Base-by-base conservation (phyloP, 2,329 filamentous ascomycete species). In the Venturia aucupariae region DNA sequence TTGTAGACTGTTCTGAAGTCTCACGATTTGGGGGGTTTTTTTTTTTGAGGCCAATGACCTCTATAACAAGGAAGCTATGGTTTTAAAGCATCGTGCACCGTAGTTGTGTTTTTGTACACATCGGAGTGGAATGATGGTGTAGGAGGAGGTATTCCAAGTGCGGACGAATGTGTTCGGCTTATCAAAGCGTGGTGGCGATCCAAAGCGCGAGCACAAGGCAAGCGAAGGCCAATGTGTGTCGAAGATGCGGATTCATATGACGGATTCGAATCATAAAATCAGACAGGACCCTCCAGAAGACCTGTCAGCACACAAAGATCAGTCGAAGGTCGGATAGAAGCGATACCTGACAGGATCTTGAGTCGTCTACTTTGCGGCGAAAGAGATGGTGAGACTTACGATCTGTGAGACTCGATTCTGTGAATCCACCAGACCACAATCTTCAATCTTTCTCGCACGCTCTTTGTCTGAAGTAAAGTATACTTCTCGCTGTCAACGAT, bases 401-500 rank as follows among this genome's bases (percentile, higher is more conserved):
- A 90, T 78, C 85, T 80, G 68, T 83, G 84, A 61, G 80, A 80
- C 72, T 92, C 86, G 75, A 90, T 86, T 71, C 88, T 83, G 65
- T 84, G 77, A 66, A 93, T 88, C 92, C 92, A 96, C 48, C 78
- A 78, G 61, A 88, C 90, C 66, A 90, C 90, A 61, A 96, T 88
- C 78, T 96, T 95, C 64, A 96, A 75, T 65, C 92, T 81, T 71
- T 92, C 86, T 66, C 92, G 81, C 4, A 96, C 90, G 68, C 89
- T 93, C 3, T 81, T 86, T 5, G 88, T 89, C 15, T 81, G 80
- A 17, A 97, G 76, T 24, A 97, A 77, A 15, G 83, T 80, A 69
- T 96, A 95, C 72, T 93, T 95, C 70, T 94, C 88, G 35, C 85
- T 78, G 32, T 94, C 89, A 17, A 84, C 82, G 44, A 94, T 86